Base-by-base conservation (phyloP, 129 eudicot species). In the Artemisia annua region DNA sequence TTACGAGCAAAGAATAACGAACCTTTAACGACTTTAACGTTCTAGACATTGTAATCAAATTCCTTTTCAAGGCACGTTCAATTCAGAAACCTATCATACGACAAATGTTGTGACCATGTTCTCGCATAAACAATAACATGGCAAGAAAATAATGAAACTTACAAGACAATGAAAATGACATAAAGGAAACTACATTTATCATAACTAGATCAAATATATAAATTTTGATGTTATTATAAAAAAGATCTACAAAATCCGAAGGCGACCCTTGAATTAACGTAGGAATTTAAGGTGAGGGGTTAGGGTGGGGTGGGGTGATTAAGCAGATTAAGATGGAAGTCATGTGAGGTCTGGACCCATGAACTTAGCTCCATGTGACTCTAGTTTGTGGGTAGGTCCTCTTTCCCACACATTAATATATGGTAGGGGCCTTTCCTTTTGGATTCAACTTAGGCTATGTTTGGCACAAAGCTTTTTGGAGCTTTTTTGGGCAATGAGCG, bases 281-380 rank as follows among this genome's bases (percentile, higher is more conserved):
- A 63, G 22, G 43, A 16, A 67, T 67, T 76, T 43, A 75, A 75
- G 79, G 71, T 20, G 67, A 59, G 46, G 35, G 67, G 66, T 75
- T 75, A 66, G 46, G 66, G 66, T 43, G 72, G 11, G 51, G 61
- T 30, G 51, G 11, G 73, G 24, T 74, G 73, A 16, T 74, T 46
- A 64, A 74, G 62, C 32, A 51, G 79, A 75, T 75, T 65, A 75
- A 48, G 10, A 51, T 49, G 64, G 52, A 17, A 44, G 52, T 75
- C 80, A 75, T 75, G 80, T 75, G 80, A 67, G 59, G 80, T 75
- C 8, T 75, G 80, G 80, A 67, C 67, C 80, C 48, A 54, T 56
- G 51, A 15, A 44, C 53, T 50, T 58, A 68, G 73, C 58, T 70
- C 75, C 81, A 69, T 71, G 77, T 78, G 77, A 78, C 67, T 63